Evolutionary conservation across 306 rosid genomes (phyloP).

Genomic region (Malus asiatica): DNA sequence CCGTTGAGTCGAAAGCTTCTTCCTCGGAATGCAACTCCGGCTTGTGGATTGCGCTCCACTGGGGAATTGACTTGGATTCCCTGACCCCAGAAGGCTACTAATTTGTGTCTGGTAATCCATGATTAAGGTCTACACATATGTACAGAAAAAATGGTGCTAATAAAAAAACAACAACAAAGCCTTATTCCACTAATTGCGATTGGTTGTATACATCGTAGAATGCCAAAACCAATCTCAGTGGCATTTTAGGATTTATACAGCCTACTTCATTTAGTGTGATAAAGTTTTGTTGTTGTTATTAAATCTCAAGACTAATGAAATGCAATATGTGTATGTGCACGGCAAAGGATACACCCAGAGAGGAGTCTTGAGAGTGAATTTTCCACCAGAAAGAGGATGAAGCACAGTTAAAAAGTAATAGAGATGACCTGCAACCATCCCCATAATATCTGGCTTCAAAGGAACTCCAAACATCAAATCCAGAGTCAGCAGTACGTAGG

Average conservation of each 20-base stretch:
- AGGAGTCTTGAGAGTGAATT: conserved; percentile 52
- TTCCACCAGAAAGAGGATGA: conserved; percentile 69
- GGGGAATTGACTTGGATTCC: conserved; percentile 62
- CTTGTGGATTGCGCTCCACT: conserved; percentile 53
- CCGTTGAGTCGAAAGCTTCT: conserved; percentile 56
- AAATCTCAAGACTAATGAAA: no score
- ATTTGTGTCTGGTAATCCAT: conserved; percentile 33
- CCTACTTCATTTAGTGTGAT: no score
- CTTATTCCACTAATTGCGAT: no score
- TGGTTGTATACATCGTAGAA: no score
- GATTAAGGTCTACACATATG: conserved; percentile 25
- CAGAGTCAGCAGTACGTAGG: conserved; percentile 50
- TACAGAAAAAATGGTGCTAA: neutral
- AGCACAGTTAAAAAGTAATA: conserved; percentile 72
- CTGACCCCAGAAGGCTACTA: conserved; percentile 71
- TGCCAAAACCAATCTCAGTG: no score
- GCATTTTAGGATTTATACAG: no score
- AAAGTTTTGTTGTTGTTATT: no score
- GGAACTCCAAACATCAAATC: conserved; percentile 47
- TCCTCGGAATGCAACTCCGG: conserved; percentile 50
- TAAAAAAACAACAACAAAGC: no score
- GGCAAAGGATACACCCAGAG: conserved; percentile 58
- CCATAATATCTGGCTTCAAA: conserved; percentile 38
- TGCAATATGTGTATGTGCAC: no score
- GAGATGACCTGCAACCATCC: conserved; percentile 63